These are phyloP conservation scores for Hortaea werneckii DNA, from an alignment of 2,329 filamentous ascomycete genomes.

Conservation along the genomic window DNA sequence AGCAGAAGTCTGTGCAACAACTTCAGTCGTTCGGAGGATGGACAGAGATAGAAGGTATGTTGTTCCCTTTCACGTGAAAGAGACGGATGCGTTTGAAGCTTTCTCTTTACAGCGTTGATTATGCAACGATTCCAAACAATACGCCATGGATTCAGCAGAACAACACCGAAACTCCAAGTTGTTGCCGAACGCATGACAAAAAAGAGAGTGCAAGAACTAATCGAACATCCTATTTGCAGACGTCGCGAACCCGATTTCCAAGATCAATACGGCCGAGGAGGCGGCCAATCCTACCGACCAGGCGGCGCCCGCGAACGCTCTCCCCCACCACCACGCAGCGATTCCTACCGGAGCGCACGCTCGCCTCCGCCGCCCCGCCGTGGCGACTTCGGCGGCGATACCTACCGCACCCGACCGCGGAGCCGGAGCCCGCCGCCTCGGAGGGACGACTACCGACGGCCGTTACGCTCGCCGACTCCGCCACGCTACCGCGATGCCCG, in stretches of 20 bases:
- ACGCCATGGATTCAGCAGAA: too few relatives aligned
- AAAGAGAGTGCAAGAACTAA: too few relatives aligned
- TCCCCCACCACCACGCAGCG: conserved; percentile 16
- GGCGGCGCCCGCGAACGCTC: conserved; percentile 22
- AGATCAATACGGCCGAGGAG: conserved; percentile 25
- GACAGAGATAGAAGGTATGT: too few relatives aligned
- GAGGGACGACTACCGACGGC: conserved; percentile 22
- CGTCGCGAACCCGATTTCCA: conserved; percentile 7
- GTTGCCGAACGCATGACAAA: too few relatives aligned
- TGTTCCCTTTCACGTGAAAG: too few relatives aligned
- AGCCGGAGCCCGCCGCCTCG: conserved; percentile 17
- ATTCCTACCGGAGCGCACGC: conserved; percentile 32
- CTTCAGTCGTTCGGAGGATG: too few relatives aligned
- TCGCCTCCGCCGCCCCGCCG: conserved; percentile 37
- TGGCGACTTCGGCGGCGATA: conserved; percentile 22
- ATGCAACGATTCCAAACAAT: too few relatives aligned
- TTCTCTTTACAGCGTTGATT: too few relatives aligned
- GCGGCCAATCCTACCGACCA: conserved; percentile 30
- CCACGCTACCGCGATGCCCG: conserved; percentile 16
- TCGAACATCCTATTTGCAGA: neutral
- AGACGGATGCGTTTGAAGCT: too few relatives aligned
- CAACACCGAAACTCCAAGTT: too few relatives aligned
- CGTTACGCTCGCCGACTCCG: conserved; percentile 20
- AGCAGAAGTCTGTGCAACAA: too few relatives aligned
- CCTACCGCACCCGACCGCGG: conserved; percentile 23